Conservation (phyloP, 2,329 filamentous ascomycete genomes). For the Chaetomium olivaceum region DNA sequence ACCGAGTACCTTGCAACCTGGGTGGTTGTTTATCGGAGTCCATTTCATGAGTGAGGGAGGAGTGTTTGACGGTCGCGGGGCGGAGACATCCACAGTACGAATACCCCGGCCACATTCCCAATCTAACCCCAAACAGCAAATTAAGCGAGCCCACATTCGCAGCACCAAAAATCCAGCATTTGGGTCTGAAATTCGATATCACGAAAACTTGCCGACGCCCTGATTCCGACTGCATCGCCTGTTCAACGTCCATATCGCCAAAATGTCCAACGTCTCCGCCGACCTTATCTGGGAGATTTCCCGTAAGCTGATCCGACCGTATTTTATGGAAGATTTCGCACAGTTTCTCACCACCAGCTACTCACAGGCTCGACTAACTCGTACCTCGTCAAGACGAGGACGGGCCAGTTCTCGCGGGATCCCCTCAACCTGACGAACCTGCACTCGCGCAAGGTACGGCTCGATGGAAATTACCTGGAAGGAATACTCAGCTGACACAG, state of each 20-base stretch:
- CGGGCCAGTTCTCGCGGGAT: conserved; percentile 82
- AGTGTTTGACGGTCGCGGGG: too few species aligned
- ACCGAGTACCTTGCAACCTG: too few species aligned
- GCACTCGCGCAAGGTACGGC: conserved; percentile 80
- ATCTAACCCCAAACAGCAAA: conserved; percentile 27
- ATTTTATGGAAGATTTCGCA: conserved; percentile 5
- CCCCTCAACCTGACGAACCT: conserved; percentile 91
- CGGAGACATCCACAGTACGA: not conserved
- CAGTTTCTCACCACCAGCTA: conserved; percentile 28
- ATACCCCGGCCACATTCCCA: not conserved
- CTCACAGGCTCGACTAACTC: conserved; percentile 77
- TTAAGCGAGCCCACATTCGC: conserved; percentile 44
- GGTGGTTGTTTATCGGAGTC: too few species aligned
- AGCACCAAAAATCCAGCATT: conserved; percentile 33
- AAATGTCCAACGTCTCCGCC: conserved; percentile 76
- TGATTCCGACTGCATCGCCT: conserved; percentile 27
- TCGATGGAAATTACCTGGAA: not conserved
- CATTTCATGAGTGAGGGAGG: too few species aligned
- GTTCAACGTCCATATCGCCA: conserved; percentile 43
- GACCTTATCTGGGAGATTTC: conserved; percentile 94
- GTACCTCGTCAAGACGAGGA: conserved; percentile 87
- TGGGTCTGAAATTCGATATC: conserved; percentile 32
- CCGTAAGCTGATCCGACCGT: conserved; percentile 64
- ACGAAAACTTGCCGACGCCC: conserved; percentile 29
- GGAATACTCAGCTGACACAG: conserved; percentile 40